Evolutionary conservation across 1,284 basidiomycete species (phyloP).

Genomic region (Kalmanozyma brasiliensis): DNA sequence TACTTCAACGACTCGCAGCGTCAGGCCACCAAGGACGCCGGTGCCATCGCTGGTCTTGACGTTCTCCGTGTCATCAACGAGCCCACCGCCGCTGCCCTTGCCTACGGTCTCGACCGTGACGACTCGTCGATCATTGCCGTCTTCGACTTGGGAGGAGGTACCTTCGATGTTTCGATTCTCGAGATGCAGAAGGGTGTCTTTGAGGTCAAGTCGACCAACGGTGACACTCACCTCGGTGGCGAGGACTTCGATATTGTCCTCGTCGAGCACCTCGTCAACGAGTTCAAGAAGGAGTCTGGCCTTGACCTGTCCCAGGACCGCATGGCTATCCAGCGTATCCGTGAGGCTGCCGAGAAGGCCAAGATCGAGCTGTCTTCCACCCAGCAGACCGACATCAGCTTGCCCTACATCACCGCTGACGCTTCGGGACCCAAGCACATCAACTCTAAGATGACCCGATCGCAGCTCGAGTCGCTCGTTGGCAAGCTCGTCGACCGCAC

Average conservation of each 20-base stretch:
- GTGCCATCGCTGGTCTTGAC: slow-evolving; percentile 92
- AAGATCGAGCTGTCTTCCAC: slow-evolving; percentile 92
- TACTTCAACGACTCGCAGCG: slow-evolving; percentile 95
- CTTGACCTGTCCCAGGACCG: slow-evolving; percentile 83
- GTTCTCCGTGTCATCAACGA: slow-evolving; percentile 99
- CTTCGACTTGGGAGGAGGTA: slow-evolving; percentile 97
- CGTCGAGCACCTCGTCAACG: slow-evolving; percentile 67
- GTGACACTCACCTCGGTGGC: slow-evolving; percentile 98
- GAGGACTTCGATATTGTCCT: slow-evolving; percentile 95
- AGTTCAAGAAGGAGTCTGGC: slow-evolving; percentile 68
- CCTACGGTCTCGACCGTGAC: slow-evolving; percentile 98
- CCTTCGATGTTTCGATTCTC: slow-evolving; percentile 96
- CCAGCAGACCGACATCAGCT: slow-evolving; percentile 78
- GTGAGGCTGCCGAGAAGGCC: slow-evolving; percentile 98
- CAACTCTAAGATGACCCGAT: slow-evolving; percentile 90
- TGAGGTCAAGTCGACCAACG: slow-evolving; percentile 94
- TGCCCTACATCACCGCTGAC: slow-evolving; percentile 91
- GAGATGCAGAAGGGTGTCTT: slow-evolving; percentile 97
- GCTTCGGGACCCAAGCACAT: slow-evolving; percentile 97
- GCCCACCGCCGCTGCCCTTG: slow-evolving; percentile 92
- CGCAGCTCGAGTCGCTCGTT: slow-evolving; percentile 98
- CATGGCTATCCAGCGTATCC: slow-evolving; percentile 95
- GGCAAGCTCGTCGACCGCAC: slow-evolving; percentile 99
- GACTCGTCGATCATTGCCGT: slow-evolving; percentile 95
- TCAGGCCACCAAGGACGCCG: slow-evolving; percentile 98